Base-by-base conservation (phyloP, 805 yeast species). In the Metschnikowia continentalis region DNA sequence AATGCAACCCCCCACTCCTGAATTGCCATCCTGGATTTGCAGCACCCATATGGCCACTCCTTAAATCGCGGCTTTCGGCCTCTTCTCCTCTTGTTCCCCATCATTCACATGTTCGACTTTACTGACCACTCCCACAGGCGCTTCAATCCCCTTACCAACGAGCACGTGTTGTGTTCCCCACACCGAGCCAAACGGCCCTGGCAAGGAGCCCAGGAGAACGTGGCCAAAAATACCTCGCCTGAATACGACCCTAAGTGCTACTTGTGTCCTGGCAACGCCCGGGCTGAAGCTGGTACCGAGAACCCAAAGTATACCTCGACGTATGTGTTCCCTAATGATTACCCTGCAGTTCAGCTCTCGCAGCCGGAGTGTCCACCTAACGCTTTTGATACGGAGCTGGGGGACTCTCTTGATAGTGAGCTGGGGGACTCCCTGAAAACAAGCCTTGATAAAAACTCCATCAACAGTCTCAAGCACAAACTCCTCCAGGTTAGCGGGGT, bases 151-250 rank as follows among this genome's bases (percentile, higher is more conserved):
- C 74, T 86, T 54, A 76, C 85, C n/a, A 79, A 80, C 48, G 66
- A 77, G n/a, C 83, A 84, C 81, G 82, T 86, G 23, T 71, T 86
- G 46, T 85, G 86, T 46, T 84, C 90, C 14, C 91, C 92, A 5
- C 92, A 86, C 61, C 72, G 91, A 51, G 81, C 90, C 32, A 83
- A 84, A 65, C 74, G 92, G 57, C 91, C 92, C 19, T 86, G 91
- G 91, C 86, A 82, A 64, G 91, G 91, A 35, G 88, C 83, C 54
- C 75, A 81, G 55, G 91, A 86, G 62, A 72, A 71, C 35, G 64
- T 74, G 14, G 59, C 64, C 48, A 71, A 65, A 42, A 72, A 68
- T 14, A 58, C 64, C 30, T 70, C 76, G 54, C 86, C 88, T 4
- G 69, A 57, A 33, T 84, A 79, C 61, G 91, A 86, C 59, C 78